Percentiles rank a stretch among this genome's conserved stretches.
Conservation (phyloP, 2,329 filamentous ascomycete species). For the Fusarium luffae region DNA sequence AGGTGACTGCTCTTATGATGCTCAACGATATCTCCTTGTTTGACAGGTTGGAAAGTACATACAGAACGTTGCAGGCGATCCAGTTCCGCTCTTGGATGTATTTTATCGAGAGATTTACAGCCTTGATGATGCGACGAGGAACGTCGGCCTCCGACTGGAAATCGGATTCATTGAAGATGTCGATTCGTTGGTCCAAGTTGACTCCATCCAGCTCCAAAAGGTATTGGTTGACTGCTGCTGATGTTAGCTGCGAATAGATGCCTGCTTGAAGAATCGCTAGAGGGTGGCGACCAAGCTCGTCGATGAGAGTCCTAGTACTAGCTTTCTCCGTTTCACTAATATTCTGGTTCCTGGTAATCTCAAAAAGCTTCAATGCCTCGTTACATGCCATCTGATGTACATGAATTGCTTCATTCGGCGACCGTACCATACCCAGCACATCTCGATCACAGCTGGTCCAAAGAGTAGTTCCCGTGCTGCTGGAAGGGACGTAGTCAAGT, state of each 20-base stretch:
- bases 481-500: not conserved
- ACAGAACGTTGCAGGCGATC: not conserved
- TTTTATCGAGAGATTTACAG: not conserved
- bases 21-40: not conserved
- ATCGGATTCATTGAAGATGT: not conserved
- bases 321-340: not conserved
- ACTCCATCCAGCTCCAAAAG: not conserved
- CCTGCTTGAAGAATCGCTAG: not conserved
- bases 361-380: not conserved
- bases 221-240: not conserved
- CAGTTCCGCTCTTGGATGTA: not conserved
- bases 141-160: not conserved
- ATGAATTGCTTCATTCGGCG: not conserved
- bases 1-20: not conserved
- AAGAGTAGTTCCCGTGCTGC: not conserved
- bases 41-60: not conserved
- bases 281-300: not conserved
- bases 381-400: not conserved
- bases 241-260: not conserved
- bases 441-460: not conserved
- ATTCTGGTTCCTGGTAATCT: not conserved
- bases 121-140: not conserved
- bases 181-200: not conserved
- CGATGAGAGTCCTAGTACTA: not conserved
- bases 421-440: not conserved